Base-by-base conservation (phyloP, 2,329 filamentous ascomycete species). In the Whalleya microplaca region DNA sequence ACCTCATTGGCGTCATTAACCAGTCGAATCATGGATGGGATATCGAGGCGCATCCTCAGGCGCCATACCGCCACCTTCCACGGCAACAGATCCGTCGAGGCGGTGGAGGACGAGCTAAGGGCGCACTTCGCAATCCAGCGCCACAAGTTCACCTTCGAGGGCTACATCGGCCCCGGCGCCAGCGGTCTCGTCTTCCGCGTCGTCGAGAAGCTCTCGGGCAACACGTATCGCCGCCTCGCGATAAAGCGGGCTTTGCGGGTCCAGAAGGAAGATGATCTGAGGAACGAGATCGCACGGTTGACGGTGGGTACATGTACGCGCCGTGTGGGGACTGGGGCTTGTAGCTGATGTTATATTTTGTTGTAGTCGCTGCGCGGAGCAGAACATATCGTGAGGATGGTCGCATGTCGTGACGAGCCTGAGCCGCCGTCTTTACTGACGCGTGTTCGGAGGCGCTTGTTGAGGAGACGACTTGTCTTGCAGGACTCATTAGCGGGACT, bases 321-420 rank as follows among this genome's bases (percentile, higher is more conserved):
- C 1, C 8, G 7, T n/a, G 12, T 14, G 5, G 19, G 1, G 10
- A 14, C 7, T 23, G 1, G n/a, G 19, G 18, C 12, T 32, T 29
- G n/a, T 19, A 50, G 19, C 40, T 51, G n/a, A 27, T n/a, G 23
- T 9, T 27, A 58, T 10, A 3, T 21, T 42, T 5, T 41, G 20
- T 18, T 41, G 3, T 18, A 58, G 55, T 55, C 21, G 3, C 51
- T 58, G 44, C 55, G 58, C 8, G 58, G 58, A 44, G 52, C 55
- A 18, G 55, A 58, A 19, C 52, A 58, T 21, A 55, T 61, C 20
- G 52, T 61, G 12, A 23, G 46, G 44, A 32, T 55, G 9, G 4
- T 56, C 32, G 55, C 48, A 27, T 40, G 18, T 32, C 37, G 44
- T 20, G 41, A 53, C 43, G 52, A 61, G 1, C 32, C 45, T 14